Evolutionary conservation across 2,329 filamentous ascomycete species (phyloP).

Genomic region (Apiospora aurea): DNA sequence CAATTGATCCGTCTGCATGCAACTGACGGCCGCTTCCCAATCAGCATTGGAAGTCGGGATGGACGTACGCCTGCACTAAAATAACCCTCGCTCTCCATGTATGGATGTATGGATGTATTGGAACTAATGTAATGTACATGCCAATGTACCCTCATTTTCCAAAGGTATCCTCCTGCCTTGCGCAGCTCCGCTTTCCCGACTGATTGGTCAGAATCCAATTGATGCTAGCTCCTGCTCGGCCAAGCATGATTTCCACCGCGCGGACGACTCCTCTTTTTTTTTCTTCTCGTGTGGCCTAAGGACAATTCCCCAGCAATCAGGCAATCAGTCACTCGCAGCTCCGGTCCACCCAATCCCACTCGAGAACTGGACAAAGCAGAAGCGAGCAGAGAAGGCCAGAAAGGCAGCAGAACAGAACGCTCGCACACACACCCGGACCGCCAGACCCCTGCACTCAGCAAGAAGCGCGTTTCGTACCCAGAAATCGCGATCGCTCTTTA

Average conservation of each 20-base stretch:
- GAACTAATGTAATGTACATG: neutral
- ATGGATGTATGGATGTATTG: neutral
- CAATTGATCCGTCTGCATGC: neutral
- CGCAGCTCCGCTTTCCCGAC: neutral
- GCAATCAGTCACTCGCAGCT: conserved; percentile 9
- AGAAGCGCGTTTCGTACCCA: conserved; percentile 19
- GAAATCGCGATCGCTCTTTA: conserved; percentile 22
- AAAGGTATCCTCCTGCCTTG: neutral
- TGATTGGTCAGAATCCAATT: conserved; percentile 13
- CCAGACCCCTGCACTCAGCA: neutral
- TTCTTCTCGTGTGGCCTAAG: conserved; percentile 4
- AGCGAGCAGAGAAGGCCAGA: neutral
- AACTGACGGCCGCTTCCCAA: neutral
- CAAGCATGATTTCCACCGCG: conserved; percentile 12
- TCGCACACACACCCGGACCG: neutral
- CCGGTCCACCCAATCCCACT: conserved; percentile 14
- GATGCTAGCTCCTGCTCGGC: neutral
- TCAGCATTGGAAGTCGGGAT: neutral
- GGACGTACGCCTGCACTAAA: neutral
- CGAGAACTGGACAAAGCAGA: conserved; percentile 11
- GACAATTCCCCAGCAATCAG: conserved; percentile 3
- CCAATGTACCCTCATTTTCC: neutral
- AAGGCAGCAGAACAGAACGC: conserved; percentile 3
- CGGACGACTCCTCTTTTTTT: conserved; percentile 15
- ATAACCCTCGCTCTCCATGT: neutral